Base-by-base conservation (phyloP, 177 flowering plant species). In the Telopea speciosissima region DNA sequence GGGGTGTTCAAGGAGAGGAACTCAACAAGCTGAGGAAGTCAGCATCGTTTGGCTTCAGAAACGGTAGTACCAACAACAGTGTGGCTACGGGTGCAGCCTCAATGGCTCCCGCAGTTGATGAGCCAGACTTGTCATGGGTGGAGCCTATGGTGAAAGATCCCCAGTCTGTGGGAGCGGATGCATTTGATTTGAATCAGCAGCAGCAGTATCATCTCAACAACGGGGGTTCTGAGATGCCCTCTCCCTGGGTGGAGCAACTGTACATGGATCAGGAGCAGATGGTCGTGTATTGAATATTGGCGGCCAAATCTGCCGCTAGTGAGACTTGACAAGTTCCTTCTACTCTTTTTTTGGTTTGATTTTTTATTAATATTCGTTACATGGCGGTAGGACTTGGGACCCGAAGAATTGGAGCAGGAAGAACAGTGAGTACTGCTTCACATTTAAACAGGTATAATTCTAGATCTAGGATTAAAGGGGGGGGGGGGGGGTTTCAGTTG, bases 121-220 rank as follows among this genome's bases (percentile, higher is more conserved):
- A 88, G 78, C 93, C 97, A 0, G 96, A 92, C 70, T 87, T 94
- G 6, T 89, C 99, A 0, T 94, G 99, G 99, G 93, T 92, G 61
- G 79, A 87, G 68, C 80, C 98, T 13, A 65, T 92, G 73, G 98
- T 94, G 66, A 92, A 86, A 78, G 98, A 94, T 73, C 90, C 69
- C 28, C 81, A 89, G 5, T 62, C 84, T 1, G 69, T 33, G 23
- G 83, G 74, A 19, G 25, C 52, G n/a, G 78, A 76, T 7, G 63
- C 58, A 45, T 74, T 67, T 45, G 63, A 73, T 59, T 61, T 70
- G 11, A 82, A 80, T 61, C 75, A 73, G 61, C 68, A 26, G 24
- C 69, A 72, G 74, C 76, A 79, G 72, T 76, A 77, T 69, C 78
- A 73, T 68, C 79, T 74, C 62, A 65, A 68, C n/a, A 73, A 70